Evolutionary conservation across 345 rosid genomes (phyloP).

Genomic region (Noccaea caerulescens): DNA sequence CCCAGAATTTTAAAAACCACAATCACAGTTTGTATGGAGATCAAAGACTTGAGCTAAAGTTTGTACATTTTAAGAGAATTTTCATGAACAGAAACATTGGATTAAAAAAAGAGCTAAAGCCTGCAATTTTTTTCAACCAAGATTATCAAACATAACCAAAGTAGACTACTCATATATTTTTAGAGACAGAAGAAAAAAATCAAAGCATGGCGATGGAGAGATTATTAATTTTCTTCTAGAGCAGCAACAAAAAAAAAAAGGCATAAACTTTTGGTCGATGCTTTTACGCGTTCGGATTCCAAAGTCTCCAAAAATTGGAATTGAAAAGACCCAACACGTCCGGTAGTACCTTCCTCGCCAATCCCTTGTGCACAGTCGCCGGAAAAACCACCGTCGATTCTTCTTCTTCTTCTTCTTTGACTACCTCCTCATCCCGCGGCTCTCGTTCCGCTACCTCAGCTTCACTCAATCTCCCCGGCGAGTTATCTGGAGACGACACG

Average conservation of each 20-base stretch:
- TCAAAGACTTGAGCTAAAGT: conserved; percentile 6
- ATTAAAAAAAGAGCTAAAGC: background rate
- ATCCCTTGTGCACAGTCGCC: conserved; percentile 57
- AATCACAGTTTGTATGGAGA: background rate
- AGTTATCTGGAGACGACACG: conserved; percentile 33
- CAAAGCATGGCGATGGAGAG: conserved; percentile 12
- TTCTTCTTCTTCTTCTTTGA: background rate
- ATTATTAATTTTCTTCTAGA: background rate
- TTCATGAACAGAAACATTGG: background rate
- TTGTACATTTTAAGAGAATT: background rate
- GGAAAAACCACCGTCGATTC: conserved; percentile 27
- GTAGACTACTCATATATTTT: background rate
- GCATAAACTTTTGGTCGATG: conserved; percentile 30
- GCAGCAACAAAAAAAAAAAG: background rate
- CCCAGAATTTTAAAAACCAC: background rate
- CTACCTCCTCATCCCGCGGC: conserved; percentile 2
- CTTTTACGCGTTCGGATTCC: conserved; percentile 78
- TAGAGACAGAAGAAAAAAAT: background rate
- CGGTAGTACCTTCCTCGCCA: conserved; percentile 95
- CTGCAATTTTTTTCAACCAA: conserved; percentile 20
- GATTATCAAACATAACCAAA: conserved; percentile 16
- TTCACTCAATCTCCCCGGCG: conserved; percentile 28
- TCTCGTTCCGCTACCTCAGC: conserved; percentile 32
- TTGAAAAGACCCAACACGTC: conserved; percentile 85
- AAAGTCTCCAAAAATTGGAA: conserved; percentile 91